phyloP scores from a whole-genome alignment of 768 basidiomycete genomes.

The Lentinula edodes region DNA sequence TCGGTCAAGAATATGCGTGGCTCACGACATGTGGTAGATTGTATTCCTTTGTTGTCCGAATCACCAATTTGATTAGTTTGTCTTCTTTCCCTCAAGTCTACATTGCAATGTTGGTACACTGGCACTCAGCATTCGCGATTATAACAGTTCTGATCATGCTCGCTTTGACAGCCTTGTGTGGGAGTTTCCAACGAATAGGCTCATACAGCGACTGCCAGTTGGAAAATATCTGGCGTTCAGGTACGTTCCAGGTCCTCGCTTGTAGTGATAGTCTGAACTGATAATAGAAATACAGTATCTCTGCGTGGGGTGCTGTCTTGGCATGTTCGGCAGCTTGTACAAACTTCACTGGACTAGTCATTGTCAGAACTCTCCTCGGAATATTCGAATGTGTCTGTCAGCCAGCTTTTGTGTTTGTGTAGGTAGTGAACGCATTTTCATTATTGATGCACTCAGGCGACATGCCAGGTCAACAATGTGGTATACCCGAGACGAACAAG shows the following conservation, averaged over 20 bases:
- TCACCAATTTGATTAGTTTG: neutral
- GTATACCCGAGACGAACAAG: constrained; percentile 47
- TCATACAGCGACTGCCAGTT: constrained; percentile 43
- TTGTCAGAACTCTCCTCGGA: constrained; percentile 42
- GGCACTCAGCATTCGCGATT: neutral
- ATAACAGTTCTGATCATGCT: neutral
- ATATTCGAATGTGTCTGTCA: constrained; percentile 45
- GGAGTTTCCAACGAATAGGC: constrained; percentile 44
- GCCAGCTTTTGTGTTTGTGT: constrained; percentile 42
- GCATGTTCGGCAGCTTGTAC: constrained; percentile 44
- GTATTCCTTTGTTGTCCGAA: neutral
- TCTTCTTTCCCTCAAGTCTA: constrained; percentile 24
- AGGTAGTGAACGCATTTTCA: constrained; percentile 7
- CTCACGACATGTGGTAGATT: constrained; percentile 39
- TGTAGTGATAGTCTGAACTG: neutral
- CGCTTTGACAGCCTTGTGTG: constrained; percentile 24
- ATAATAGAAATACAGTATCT: constrained; percentile 18
- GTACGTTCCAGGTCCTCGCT: constrained; percentile 16
- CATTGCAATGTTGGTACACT: constrained; percentile 29
- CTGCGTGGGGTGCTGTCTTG: constrained; percentile 40
- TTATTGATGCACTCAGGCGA: neutral
- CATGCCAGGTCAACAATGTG: constrained; percentile 40
- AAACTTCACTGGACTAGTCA: constrained; percentile 35
- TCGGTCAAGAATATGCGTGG: constrained; percentile 47
- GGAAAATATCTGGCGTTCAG: constrained; percentile 44